Percentiles rank a stretch among this genome's conserved stretches.
These are phyloP conservation scores for Fusarium incarnatum DNA, from an alignment of 2,329 filamentous ascomycete genomes.

Conservation along the genomic window DNA sequence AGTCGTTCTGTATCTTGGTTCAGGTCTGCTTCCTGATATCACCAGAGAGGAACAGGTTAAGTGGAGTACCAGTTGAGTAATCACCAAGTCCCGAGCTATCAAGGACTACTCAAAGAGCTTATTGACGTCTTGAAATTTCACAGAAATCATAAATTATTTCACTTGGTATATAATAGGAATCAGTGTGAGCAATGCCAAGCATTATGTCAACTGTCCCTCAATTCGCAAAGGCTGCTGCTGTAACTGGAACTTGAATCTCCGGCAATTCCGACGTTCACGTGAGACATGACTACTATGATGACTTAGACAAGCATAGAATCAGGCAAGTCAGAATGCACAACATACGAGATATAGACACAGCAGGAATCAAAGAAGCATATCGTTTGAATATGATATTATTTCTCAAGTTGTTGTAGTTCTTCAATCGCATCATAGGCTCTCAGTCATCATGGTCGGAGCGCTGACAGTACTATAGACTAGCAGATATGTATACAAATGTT, in stretches of 20 bases:
- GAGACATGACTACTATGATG: neutral
- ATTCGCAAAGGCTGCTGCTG: neutral
- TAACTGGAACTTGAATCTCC: neutral
- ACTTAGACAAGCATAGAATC: neutral
- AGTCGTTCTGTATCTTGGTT: neutral
- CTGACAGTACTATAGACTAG: neutral
- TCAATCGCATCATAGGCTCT: neutral
- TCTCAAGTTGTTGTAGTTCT: neutral
- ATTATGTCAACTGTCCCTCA: neutral
- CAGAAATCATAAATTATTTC: too few species aligned
- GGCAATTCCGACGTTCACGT: slow-evolving; percentile 16
- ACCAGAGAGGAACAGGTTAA: neutral
- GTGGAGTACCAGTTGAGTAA: neutral
- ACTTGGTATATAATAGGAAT: too few species aligned
- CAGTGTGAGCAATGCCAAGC: neutral
- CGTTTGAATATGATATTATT: neutral
- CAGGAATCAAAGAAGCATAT: neutral
- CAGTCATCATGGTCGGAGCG: neutral
- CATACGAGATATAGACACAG: neutral
- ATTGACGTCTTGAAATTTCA: neutral
- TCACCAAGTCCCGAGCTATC: neutral
- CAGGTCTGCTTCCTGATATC: neutral
- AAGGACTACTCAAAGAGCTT: neutral
- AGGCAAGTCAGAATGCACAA: neutral
- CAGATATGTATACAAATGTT: neutral